These are phyloP conservation scores for Pyrus hybrid DNA, from an alignment of 331 rosid species.

Conservation along the genomic window DNA sequence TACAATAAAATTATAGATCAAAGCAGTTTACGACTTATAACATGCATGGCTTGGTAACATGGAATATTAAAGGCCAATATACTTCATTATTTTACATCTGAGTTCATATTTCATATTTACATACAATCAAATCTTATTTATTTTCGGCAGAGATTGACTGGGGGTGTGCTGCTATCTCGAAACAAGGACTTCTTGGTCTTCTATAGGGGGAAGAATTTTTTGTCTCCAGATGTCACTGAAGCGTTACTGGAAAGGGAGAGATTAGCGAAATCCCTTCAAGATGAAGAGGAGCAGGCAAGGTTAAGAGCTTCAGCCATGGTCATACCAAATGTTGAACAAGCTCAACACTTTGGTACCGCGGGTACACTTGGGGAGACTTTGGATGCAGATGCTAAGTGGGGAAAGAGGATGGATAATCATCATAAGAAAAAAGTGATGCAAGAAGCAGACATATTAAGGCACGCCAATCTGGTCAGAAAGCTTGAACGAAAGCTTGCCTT, in stretches of 20 bases:
- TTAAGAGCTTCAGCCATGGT: constrained; percentile 75
- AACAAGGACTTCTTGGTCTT: constrained; percentile 95
- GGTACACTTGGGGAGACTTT: constrained; percentile 93
- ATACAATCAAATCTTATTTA: constrained; percentile 5
- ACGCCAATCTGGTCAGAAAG: constrained; percentile 51
- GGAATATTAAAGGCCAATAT: neutral
- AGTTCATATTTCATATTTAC: neutral
- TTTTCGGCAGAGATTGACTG: constrained; percentile 74
- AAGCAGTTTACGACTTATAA: neutral
- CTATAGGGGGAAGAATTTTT: constrained; percentile 77
- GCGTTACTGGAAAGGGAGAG: constrained; percentile 81
- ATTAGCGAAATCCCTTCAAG: constrained; percentile 66
- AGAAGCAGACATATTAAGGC: constrained; percentile 59
- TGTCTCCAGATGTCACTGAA: constrained; percentile 69
- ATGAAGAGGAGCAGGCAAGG: constrained; percentile 94
- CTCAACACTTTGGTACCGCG: constrained; percentile 48
- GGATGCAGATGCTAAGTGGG: constrained; percentile 95
- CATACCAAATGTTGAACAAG: constrained; percentile 27
- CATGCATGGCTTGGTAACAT: neutral
- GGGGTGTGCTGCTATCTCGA: constrained; percentile 82
- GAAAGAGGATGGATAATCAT: constrained; percentile 48
- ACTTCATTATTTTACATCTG: neutral
- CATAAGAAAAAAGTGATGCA: constrained; percentile 56
- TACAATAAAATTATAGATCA: neutral
- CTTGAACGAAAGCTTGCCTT: constrained; percentile 65